Evolutionary conservation across 2,329 filamentous ascomycete genomes (phyloP).

Genomic region (Ascochyta lentis): DNA sequence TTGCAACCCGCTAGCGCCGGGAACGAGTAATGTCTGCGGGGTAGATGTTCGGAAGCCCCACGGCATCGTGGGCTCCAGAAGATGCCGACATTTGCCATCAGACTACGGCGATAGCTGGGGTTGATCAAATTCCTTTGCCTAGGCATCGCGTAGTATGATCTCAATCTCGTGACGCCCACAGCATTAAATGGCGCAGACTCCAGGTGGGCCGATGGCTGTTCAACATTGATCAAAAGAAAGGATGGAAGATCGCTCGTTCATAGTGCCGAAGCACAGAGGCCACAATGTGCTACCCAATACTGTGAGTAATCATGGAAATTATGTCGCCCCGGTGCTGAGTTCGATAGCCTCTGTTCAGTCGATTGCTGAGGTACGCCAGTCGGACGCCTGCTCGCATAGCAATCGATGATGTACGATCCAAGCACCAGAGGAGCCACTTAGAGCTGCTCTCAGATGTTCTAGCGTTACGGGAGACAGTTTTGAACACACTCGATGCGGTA

Average conservation of each 20-base stretch:
- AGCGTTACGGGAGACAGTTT: slow-evolving; percentile 49
- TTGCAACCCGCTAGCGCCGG: slow-evolving; percentile 19
- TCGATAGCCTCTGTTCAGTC: slow-evolving; percentile 48
- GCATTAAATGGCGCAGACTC: background rate
- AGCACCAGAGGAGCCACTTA: slow-evolving; percentile 48
- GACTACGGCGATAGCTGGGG: slow-evolving; percentile 18
- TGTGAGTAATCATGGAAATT: slow-evolving; percentile 19
- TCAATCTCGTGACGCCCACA: too few relatives aligned
- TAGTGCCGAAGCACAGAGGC: slow-evolving; percentile 39
- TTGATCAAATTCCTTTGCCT: slow-evolving; percentile 18
- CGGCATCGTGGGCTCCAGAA: slow-evolving; percentile 10
- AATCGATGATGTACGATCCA: slow-evolving; percentile 50
- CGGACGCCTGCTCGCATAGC: slow-evolving; percentile 44
- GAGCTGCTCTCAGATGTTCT: slow-evolving; percentile 56
- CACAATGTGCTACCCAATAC: slow-evolving; percentile 41
- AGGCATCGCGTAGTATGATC: background rate
- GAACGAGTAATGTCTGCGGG: slow-evolving; percentile 27
- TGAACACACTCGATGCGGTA: slow-evolving; percentile 34
- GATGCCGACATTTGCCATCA: slow-evolving; percentile 33
- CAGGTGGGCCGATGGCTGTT: background rate
- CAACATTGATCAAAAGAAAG: background rate
- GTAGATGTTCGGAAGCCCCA: slow-evolving; percentile 24
- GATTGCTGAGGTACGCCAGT: slow-evolving; percentile 51
- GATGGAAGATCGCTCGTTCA: slow-evolving; percentile 39
- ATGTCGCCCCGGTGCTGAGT: background rate